Conservation (phyloP, 257 asterid species). For the Salvia hispanica region DNA sequence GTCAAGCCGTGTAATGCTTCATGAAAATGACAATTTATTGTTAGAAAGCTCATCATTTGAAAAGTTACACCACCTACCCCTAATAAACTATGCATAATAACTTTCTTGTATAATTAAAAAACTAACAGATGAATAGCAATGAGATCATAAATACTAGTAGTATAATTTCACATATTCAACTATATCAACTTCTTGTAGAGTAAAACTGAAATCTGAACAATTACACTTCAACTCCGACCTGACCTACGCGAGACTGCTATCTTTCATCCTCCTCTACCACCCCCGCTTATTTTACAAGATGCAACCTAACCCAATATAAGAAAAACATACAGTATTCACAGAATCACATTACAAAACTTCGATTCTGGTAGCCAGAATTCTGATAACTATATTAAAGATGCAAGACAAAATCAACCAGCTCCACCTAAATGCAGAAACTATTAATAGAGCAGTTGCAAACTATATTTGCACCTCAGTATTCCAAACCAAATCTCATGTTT, state of each 20-base stretch:
- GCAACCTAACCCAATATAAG: neutral
- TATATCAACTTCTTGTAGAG: constrained; percentile 8
- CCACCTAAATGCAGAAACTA: constrained; percentile 2
- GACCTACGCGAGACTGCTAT: neutral
- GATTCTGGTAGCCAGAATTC: constrained; percentile 4
- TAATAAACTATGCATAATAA: constrained; percentile 10
- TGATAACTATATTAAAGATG: neutral
- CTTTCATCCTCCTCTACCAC: neutral
- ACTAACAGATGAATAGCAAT: neutral
- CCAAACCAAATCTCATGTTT: neutral
- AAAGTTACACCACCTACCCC: neutral
- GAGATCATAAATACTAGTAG: neutral
- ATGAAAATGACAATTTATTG: neutral
- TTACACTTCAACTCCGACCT: neutral
- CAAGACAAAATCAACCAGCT: neutral
- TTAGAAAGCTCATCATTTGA: neutral
- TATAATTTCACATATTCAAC: neutral
- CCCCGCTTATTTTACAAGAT: neutral
- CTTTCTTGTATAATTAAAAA: neutral
- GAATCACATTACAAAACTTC: constrained; percentile 6
- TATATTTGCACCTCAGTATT: constrained; percentile 12
- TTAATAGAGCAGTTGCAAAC: constrained; percentile 5
- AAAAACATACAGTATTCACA: neutral
- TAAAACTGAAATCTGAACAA: constrained; percentile 10
- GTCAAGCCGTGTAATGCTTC: neutral